Evolutionary conservation across 495 filamentous ascomycete genomes (phyloP), one percentile per base, ranked within the genome.

Genomic region (Amphirosellinia nigrospora): DNA sequence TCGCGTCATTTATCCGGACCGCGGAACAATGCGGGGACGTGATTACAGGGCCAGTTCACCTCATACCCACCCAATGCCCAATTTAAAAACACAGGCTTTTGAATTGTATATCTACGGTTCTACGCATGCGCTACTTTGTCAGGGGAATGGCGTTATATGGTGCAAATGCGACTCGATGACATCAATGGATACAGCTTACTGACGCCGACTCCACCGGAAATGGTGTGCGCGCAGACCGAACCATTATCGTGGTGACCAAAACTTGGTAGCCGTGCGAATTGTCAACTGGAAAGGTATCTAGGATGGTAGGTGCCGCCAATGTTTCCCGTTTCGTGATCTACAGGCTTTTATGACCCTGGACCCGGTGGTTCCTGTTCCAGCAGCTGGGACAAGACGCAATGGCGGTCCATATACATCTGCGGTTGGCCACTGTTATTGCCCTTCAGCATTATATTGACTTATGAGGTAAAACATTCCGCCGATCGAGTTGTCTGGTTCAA

Each of bases 31-130:
- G 39, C 43, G 63, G 28, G 41, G 45, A 48, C 63, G 63, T 65
- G 63, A 65, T 65, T 41, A 11, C 63, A 65, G 46, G 63, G 63
- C 63, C n/a, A 23, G n/a, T 21, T 65, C 63, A 65, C 63, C 63
- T 65, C 63, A 65, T 65, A 50, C 45, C 19, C n/a, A 26, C 45
- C 41, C 10, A 45, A n/a, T 15, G n/a, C n/a, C 43, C 41, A 64
- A 28, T 45, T 50, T 52, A 11, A 36, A 13, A 28, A 2, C 13
- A 1, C 41, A 28, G 6, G 11, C 41, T 26, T 46, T 38, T 50
- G 0, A 19, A 21, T 36, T 28, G n/a, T 23, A 1, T 16, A 65
- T n/a, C 21, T 53, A 16, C 7, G 19, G 13, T 19, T 36, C 28
- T 52, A 10, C 43, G 34, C 46, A 53, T 65, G 63, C 46, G 46